Evolutionary conservation across 306 rosid genomes (phyloP).

Genomic region (Carpinus fangiana): DNA sequence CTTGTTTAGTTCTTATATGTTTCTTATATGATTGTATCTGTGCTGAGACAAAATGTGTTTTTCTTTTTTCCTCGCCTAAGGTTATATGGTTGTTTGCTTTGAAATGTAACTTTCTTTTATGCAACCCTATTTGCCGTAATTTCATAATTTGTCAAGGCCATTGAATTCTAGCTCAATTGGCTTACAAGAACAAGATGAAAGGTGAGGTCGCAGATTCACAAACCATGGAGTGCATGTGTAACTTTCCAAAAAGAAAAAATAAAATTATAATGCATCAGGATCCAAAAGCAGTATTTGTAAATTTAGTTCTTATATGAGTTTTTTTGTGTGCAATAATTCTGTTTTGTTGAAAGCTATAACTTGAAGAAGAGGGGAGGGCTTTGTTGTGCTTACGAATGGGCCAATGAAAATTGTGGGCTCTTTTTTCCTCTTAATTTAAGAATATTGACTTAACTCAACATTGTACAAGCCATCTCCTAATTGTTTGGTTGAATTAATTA

Average conservation of each 20-base stretch:
- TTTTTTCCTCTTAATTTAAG: not conserved
- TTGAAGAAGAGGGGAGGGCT: not conserved
- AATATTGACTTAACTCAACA: not conserved
- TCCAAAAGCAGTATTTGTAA: not conserved
- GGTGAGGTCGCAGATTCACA: not conserved
- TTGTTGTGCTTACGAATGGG: not conserved
- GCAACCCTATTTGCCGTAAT: not conserved
- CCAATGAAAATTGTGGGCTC: not conserved
- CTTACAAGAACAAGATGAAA: not conserved
- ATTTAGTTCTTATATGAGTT: not conserved
- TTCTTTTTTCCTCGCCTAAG: conserved; percentile 18
- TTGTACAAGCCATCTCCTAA: not conserved
- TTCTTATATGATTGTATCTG: not conserved
- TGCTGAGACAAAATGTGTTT: conserved; percentile 4
- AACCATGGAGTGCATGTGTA: not conserved
- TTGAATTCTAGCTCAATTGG: not conserved
- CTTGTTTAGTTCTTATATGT: not conserved
- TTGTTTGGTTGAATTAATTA: not conserved
- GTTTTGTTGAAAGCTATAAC: not conserved
- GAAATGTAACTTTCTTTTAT: not conserved
- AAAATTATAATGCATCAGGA: not conserved
- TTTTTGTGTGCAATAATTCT: not conserved
- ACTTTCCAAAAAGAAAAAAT: not conserved
- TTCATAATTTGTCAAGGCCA: not conserved
- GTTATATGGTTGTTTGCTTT: conserved; percentile 10